Conservation (phyloP, 805 yeast genomes). For the Trichomonascus vanleenenianus region DNA sequence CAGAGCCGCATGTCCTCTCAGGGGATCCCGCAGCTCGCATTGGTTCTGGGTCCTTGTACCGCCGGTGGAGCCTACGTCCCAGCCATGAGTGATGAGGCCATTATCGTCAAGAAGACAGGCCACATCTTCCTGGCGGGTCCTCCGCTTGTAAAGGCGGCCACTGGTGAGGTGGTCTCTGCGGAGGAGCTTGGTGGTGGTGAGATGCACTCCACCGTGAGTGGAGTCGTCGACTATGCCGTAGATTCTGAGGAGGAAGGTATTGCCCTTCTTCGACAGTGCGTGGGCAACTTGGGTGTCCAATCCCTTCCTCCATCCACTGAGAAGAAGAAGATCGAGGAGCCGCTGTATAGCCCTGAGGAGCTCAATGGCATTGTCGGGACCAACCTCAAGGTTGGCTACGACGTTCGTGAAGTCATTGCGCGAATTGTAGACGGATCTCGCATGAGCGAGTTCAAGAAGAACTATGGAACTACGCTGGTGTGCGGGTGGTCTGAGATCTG, state of each 20-base stretch:
- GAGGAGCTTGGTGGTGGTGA: constrained; percentile 29
- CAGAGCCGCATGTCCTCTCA: constrained; percentile 26
- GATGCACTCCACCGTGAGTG: constrained; percentile 26
- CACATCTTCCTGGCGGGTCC: constrained; percentile 30
- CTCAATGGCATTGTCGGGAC: constrained; percentile 26
- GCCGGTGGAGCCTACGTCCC: constrained; percentile 32
- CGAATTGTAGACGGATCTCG: constrained; percentile 27
- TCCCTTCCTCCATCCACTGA: not conserved
- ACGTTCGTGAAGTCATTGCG: constrained; percentile 27
- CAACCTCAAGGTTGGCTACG: constrained; percentile 23
- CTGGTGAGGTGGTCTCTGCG: constrained; percentile 27
- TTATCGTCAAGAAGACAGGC: constrained; percentile 27
- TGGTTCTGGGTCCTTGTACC: constrained; percentile 29
- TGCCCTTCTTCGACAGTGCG: constrained; percentile 22
- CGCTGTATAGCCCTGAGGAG: constrained; percentile 24
- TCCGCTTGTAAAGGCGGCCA: constrained; percentile 29
- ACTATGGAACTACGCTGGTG: constrained; percentile 25
- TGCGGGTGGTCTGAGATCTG: constrained; percentile 25
- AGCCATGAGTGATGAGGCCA: constrained; percentile 29
- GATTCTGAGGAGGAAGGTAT: constrained; percentile 27
- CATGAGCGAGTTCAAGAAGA: constrained; percentile 25
- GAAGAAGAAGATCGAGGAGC: constrained; percentile 17
- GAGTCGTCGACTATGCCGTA: constrained; percentile 26
- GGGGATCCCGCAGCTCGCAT: constrained; percentile 26
- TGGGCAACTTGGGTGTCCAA: constrained; percentile 17